These are phyloP conservation scores for Pseudogymnoascus sp. DNA, from an alignment of 2,329 filamentous ascomycete genomes.

Conservation along the genomic window DNA sequence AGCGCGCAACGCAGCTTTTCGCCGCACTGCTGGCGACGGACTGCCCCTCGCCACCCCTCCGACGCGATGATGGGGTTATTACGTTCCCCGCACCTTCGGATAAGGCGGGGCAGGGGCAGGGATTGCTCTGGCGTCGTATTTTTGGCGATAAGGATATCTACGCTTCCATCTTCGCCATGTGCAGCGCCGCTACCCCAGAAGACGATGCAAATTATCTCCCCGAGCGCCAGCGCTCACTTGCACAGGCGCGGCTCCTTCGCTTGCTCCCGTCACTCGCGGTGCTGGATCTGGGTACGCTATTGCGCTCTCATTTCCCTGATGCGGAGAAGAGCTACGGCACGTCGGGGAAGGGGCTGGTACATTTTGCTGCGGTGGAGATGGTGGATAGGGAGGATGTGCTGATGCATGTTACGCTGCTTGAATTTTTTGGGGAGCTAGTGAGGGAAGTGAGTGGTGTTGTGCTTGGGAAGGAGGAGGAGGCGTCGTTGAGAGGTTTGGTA, in stretches of 20 bases:
- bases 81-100: slow-evolving; percentile 25
- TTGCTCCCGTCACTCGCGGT: slow-evolving; percentile 25
- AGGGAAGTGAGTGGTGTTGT: neutral
- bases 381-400: slow-evolving; percentile 27
- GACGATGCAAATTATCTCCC: slow-evolving; percentile 19
- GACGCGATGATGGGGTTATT: slow-evolving; percentile 19
- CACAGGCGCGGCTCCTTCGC: slow-evolving; percentile 26
- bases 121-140: slow-evolving; percentile 45
- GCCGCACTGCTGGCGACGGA: slow-evolving; percentile 49
- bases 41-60: slow-evolving; percentile 30
- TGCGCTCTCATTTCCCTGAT: slow-evolving; percentile 22
- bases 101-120: slow-evolving; percentile 33
- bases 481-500: neutral
- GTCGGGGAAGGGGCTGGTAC: slow-evolving; percentile 21
- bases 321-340: slow-evolving; percentile 20
- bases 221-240: slow-evolving; percentile 27
- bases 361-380: slow-evolving; percentile 27
- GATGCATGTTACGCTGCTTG: slow-evolving; percentile 28
- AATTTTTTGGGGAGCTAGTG: slow-evolving; percentile 26
- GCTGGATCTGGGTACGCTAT: slow-evolving; percentile 23
- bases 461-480: neutral
- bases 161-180: slow-evolving; percentile 36
- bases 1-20: slow-evolving; percentile 42
- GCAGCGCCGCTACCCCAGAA: slow-evolving; percentile 21
- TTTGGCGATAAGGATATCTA: slow-evolving; percentile 40